Evolutionary conservation across 306 rosid genomes (phyloP), one percentile per base, ranked within the genome.

Genomic region (Gillenia trifoliata): DNA sequence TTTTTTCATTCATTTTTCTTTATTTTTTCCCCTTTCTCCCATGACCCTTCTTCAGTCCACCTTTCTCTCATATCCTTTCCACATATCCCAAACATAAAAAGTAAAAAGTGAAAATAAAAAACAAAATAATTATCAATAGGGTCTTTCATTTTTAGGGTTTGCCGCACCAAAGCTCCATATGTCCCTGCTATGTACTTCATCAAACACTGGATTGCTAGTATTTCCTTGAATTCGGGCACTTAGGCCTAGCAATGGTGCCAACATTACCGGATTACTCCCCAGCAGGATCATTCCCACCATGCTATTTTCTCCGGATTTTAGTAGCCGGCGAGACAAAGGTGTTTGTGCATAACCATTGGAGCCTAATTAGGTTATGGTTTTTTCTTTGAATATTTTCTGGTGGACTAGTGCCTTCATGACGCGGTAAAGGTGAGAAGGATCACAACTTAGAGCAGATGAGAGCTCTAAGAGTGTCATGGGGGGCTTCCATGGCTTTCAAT

Each of bases 401-500:
- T 81, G 76, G 7, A 29, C 72, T 8, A 93, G 86, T 76, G 91
- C 85, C 54, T 93, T 81, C 88, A 87, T 75, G 71, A 86, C 72
- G 8, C 89, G 79, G 63, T 71, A 20, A 38, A 86, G 77, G 17
- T 28, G 26, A 17, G 67, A 34, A 1, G 79, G 45, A 63, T 61
- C 84, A 26, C 97, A 87, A 0, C 36, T 59, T 19, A 86, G 69
- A 22, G 86, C 26, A 26, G 89, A 68, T 3, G 93, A 82, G 11
- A 93, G 26, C 45, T 87, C 85, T 3, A 77, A 57, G 8, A 90
- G 74, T 28, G 89, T 79, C 65, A 93, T 79, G n/a, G n/a, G 73
- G 90, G 82, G 13, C 72, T 30, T 64, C 80, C 85, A 57, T 88
- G 81, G 3, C 26, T 69, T 80, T 87, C 97, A 4, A 90, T 80